Conservation (phyloP, 306 rosid species). For the Rosa lucieae region DNA sequence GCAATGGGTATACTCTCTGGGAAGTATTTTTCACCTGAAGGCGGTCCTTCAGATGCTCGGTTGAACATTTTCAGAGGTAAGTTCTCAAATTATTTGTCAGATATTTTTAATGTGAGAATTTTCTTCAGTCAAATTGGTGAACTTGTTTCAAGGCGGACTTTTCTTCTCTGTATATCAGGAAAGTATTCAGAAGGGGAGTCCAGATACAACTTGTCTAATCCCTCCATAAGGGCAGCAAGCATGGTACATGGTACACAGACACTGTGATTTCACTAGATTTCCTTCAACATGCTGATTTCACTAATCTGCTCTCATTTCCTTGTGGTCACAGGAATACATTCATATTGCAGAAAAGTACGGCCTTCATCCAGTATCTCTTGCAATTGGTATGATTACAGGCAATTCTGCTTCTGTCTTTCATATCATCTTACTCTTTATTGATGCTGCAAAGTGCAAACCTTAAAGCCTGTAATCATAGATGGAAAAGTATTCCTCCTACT, state of each 20-base stretch:
- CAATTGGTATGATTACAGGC: constrained; percentile 61
- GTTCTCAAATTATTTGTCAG: constrained; percentile 5
- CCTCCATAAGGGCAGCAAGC: constrained; percentile 50
- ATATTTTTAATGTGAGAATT: background rate
- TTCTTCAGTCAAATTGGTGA: constrained; percentile 7
- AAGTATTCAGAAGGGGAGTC: constrained; percentile 88
- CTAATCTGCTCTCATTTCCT: constrained; percentile 28
- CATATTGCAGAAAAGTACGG: constrained; percentile 50
- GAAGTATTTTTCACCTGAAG: constrained; percentile 61
- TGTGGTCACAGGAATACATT: constrained; percentile 64
- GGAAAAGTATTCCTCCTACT: background rate
- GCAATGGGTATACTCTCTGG: constrained; percentile 99
- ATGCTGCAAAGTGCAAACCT: background rate
- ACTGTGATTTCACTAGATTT: background rate
- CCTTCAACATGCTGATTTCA: constrained; percentile 3
- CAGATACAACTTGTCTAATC: constrained; percentile 65
- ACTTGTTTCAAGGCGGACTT: constrained; percentile 15
- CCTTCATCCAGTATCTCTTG: constrained; percentile 81
- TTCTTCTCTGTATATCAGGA: constrained; percentile 44
- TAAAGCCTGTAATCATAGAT: background rate
- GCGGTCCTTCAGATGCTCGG: constrained; percentile 67
- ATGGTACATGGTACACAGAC: constrained; percentile 36
- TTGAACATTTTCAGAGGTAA: constrained; percentile 78
- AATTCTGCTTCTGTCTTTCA: background rate
- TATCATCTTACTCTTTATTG: background rate